A percentile compares a stretch with the other conserved stretches of the same genome.
Conservation (phyloP, 176 grass and related monocot species). For the maize (Zea mays) region DNA sequence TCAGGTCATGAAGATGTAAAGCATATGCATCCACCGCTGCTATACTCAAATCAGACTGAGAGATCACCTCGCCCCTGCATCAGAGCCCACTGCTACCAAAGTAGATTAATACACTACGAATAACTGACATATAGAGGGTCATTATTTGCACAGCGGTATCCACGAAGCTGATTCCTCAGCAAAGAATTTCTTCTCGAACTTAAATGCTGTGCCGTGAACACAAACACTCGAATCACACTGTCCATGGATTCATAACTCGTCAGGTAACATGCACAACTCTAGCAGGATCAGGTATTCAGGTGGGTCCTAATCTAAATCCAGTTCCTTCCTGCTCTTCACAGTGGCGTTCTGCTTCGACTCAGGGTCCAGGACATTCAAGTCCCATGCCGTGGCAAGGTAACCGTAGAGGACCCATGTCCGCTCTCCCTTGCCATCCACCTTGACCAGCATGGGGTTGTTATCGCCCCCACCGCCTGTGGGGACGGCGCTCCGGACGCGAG, state of each 20-base stretch:
- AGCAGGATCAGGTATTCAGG: neutral
- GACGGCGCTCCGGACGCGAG: constrained; percentile 22
- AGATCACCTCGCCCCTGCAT: too few species aligned
- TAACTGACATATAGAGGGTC: neutral
- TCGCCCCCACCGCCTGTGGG: constrained; percentile 29
- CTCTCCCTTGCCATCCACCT: constrained; percentile 58
- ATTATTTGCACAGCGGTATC: neutral
- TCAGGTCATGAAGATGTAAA: neutral
- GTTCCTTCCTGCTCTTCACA: constrained; percentile 85
- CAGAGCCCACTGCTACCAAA: too few species aligned
- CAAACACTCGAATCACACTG: neutral
- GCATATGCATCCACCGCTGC: too few species aligned
- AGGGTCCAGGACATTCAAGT: constrained; percentile 64
- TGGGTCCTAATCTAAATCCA: constrained; percentile 49
- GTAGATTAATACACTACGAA: too few species aligned
- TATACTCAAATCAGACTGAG: too few species aligned
- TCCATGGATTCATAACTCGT: neutral
- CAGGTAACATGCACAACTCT: constrained; percentile 30
- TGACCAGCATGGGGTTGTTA: constrained; percentile 54
- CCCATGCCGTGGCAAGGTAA: constrained; percentile 73
- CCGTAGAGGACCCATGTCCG: constrained; percentile 74
- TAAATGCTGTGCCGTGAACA: neutral
- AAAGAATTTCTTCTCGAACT: neutral
- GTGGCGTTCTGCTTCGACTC: constrained; percentile 54
- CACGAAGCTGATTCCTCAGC: neutral